Evolutionary conservation across 305 asterid species (phyloP), one percentile per base, ranked within the genome.

Genomic region (Fraxinus albicans): DNA sequence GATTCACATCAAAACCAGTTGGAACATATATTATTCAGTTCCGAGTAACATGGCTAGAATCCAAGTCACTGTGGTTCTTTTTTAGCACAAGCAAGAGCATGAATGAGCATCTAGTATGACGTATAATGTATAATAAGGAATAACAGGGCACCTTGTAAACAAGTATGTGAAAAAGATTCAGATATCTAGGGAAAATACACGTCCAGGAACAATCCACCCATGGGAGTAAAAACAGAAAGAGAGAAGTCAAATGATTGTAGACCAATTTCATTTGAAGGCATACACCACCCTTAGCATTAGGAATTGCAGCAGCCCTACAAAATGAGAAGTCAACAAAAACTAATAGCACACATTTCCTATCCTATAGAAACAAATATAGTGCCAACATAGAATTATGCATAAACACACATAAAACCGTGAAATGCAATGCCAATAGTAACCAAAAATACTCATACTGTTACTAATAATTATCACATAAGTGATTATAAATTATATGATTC

Each of bases 181-280:
- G 75, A 44, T 89, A 90, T 83, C 89, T 85, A 2, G 97, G 95
- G 69, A 88, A 87, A 77, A 94, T 84, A 80, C 91, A 92, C 53
- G 91, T 13, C 87, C 94, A 92, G 10, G 98, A 95, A 81, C 94
- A 90, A 84, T 95, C 94, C 55, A 95, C 85, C 98, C 96, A 95
- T 27, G 86, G 94, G 40, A 91, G 96, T 74, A 92, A 86, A 83
- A 88, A 91, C 79, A 91, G 91, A 79, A 90, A 81, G 79, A 93
- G 79, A 44, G 98, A 96, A 35, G 97, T 89, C 58, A 92, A 77
- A 72, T 90, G 89, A 86, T 91, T 92, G 91, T 89, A 92, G 77
- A 91, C 97, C 88, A 93, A 80, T 82, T 93, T 94, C 98, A 95
- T 95, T 78, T 93, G 97, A 77, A 95, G 88, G 33, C 91, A 92